Evolutionary conservation across 2,329 filamentous ascomycete genomes (phyloP), one percentile per base, ranked within the genome.

Genomic region (Helotiales sp.): DNA sequence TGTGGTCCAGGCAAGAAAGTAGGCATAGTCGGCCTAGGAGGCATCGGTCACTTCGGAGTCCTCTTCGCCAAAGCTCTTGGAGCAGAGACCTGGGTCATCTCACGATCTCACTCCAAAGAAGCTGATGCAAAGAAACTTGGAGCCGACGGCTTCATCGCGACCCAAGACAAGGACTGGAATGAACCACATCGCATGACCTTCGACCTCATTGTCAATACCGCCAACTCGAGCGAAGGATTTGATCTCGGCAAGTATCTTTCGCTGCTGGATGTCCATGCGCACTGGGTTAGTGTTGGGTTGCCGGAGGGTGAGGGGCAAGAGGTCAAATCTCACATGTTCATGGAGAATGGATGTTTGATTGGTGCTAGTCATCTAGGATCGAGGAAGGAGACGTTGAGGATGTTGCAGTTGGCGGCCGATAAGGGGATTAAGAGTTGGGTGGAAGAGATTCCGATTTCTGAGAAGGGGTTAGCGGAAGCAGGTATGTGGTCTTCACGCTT

Each of bases 261-360:
- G 60, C 82, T 92, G 67, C 82, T 96, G 71, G 91, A 93, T 74
- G 86, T 93, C 57, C 89, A 92, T 76, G 90, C 88, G 58, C 83
- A 81, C 70, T 95, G 89, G 84, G 84, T 93, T 72, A 89, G 83
- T 68, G 89, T 93, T 54, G 90, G 90, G 40, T 79, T 95, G 69
- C 90, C 90, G 2, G 89, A 92, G 71, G 88, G 90, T 61, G 85
- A 87, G 44, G 84, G 90, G 10, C 84, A 90, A 57, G 75, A 79
- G 54, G 80, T 95, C 64, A 86, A 84, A 75, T 87, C 89, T 51
- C 88, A 92, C 78, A 84, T 85, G 70, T 88, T 96, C 68, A 80
- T 90, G 59, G 74, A 74, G 63, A 96, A 93, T 74, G 91, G 91
- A 40, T 85, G 83, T 72, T 80, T 89, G 67, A 87, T 92, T 67